Evolutionary conservation across 1,284 basidiomycete genomes (phyloP), one percentile per base, ranked within the genome.

Genomic region (Microbotryum scabiosae): DNA sequence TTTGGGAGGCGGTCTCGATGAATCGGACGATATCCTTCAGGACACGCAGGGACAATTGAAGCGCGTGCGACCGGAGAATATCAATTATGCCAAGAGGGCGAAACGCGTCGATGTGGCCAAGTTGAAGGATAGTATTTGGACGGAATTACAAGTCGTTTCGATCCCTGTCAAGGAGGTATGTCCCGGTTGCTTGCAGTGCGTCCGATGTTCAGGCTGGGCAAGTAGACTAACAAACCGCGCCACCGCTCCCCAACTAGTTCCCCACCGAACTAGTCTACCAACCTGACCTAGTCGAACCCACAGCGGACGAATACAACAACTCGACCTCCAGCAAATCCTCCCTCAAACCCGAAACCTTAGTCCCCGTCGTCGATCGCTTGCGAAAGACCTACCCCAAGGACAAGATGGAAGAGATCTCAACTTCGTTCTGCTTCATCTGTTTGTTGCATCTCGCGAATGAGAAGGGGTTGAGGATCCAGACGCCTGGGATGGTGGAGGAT

Each of bases 71-170:
- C 92, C 92, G 2, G 89, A 97, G 73, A 84, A 84, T 64, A 90
- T 99, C 70, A 91, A 93, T 69, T 97, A 96, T 72, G 87, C 93
- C 5, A 96, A 94, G 77, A 85, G 88, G 59, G 94, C 96, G 3
- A 98, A 97, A 78, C 81, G 93, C 49, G 93, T 99, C 30, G 96
- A 98, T 73, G 92, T 99, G 52, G 84, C 92, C 73, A 90, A 87
- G 75, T 79, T 99, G 70, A 99, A 98, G 78, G 96, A 98, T 65
- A 96, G 92, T 71, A 97, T 98, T 60, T 99, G 94, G 94, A 87
- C 83, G 72, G 88, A 88, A 7, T 77, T 97, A 45, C 85, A 87
- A 69, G 88, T 88, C 59, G 80, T 83, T n/a, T 78, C 84, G 23
- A 67, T 80, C 51, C 76, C 76, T 18, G 74, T 75, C 48, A 67